phyloP scores from a whole-genome alignment of 106 monocot species.

The Ottelia alismoides region DNA sequence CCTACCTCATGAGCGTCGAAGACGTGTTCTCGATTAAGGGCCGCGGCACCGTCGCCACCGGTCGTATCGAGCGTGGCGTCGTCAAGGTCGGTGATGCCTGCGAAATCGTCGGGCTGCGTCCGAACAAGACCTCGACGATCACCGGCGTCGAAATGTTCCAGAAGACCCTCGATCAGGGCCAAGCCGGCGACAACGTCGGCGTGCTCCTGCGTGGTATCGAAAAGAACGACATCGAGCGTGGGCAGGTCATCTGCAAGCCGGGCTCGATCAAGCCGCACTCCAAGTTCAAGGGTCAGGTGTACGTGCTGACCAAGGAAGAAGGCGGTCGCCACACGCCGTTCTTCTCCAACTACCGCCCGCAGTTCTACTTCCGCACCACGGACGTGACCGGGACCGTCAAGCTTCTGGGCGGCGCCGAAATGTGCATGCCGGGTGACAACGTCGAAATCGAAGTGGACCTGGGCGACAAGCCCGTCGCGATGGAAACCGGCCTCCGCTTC shows the following conservation, averaged over 20 bases:
- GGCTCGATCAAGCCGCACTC: conserved; percentile 18
- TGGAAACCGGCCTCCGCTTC: conserved; percentile 17
- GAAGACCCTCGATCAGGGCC: conserved; percentile 49
- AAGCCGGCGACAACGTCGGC: conserved; percentile 28
- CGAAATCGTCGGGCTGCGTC: conserved; percentile 26
- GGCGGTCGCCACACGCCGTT: conserved; percentile 31
- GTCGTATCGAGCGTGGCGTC: conserved; percentile 65
- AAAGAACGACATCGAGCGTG: conserved; percentile 19
- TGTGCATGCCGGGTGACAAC: conserved; percentile 32
- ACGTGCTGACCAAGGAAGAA: conserved; percentile 26
- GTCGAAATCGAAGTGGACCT: conserved; percentile 28
- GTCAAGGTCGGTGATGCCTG: conserved; percentile 57
- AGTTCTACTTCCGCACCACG: conserved; percentile 34
- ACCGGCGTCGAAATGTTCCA: conserved; percentile 58
- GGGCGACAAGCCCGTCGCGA: conserved; percentile 16
- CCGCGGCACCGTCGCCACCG: conserved; percentile 85
- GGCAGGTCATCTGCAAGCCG: conserved; percentile 19
- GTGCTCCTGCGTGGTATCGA: conserved; percentile 21
- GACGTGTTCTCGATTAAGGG: conserved; percentile 99
- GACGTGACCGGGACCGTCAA: conserved; percentile 25
- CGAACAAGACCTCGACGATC: conserved; percentile 13
- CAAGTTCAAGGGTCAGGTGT: conserved; percentile 15
- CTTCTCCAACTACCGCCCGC: conserved; percentile 24
- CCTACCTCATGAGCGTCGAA: conserved; percentile 79
- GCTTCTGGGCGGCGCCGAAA: conserved; percentile 20